phyloP scores from a whole-genome alignment of 176 grass and related monocot species.

The Oryza punctata region DNA sequence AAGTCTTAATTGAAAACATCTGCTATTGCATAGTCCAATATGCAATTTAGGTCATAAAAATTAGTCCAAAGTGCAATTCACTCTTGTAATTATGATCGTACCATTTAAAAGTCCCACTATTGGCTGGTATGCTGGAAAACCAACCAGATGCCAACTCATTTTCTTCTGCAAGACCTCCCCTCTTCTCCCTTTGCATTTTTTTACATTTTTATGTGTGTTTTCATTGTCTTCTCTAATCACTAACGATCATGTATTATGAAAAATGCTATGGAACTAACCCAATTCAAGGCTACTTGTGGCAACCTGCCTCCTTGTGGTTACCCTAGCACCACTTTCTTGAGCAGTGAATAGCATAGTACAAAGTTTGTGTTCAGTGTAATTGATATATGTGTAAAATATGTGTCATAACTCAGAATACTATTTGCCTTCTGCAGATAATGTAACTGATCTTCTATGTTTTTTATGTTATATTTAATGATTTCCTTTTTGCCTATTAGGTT shows the following conservation, averaged over 20 bases:
- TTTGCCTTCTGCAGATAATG: neutral
- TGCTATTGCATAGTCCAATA: too few relatives aligned
- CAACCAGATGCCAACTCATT: neutral
- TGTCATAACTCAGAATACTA: neutral
- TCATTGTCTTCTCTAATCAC: neutral
- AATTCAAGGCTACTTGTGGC: neutral
- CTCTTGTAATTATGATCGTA: constrained; percentile 18
- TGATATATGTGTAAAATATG: neutral
- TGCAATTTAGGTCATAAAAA: too few relatives aligned
- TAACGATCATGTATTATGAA: constrained; percentile 2
- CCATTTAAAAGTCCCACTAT: neutral
- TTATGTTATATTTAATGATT: neutral
- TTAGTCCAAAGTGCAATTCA: too few relatives aligned
- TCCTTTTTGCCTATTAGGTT: constrained; percentile 45
- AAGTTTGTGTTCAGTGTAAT: neutral
- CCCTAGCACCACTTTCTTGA: neutral
- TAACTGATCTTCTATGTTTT: constrained; percentile 4
- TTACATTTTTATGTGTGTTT: neutral
- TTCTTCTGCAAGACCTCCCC: neutral
- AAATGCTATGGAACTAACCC: neutral
- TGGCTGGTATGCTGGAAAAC: neutral
- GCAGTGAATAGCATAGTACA: neutral
- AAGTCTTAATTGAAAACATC: too few relatives aligned
- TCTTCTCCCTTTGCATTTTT: neutral
- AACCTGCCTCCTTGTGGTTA: neutral